Evolutionary conservation across 75 land plant species (phyloP).

Genomic region (Ceratopteris richardii): DNA sequence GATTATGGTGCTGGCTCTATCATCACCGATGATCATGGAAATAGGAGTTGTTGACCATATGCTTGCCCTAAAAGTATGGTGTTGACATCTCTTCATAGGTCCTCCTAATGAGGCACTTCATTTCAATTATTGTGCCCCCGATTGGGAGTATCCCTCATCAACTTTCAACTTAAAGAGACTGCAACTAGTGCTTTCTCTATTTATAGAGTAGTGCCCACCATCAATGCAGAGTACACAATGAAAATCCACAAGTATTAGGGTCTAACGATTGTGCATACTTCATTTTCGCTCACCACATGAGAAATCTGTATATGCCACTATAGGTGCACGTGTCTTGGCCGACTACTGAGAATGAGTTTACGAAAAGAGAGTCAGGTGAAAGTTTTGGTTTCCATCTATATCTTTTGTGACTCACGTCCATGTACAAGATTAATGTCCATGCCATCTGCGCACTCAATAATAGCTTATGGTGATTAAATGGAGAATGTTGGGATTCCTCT

Average conservation of each 20-base stretch:
- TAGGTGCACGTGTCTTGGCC: conserved; percentile 50
- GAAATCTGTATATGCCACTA: conserved; percentile 23
- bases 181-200: conserved; percentile 10
- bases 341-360: too few relatives aligned
- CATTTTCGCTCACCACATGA: conserved; percentile 24
- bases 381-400: too few relatives aligned
- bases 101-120: not conserved
- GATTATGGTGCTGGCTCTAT: too few relatives aligned
- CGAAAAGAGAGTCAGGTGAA: too few relatives aligned
- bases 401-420: too few relatives aligned
- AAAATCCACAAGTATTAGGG: conserved; percentile 34
- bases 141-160: not conserved
- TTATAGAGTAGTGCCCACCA: conserved; percentile 45
- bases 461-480: too few relatives aligned
- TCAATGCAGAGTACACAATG: conserved; percentile 29
- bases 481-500: too few relatives aligned
- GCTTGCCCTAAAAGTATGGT: not conserved
- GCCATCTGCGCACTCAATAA: too few relatives aligned
- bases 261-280: conserved; percentile 55
- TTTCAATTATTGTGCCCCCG: not conserved
- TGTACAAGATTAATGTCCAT: too few relatives aligned
- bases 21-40: too few relatives aligned
- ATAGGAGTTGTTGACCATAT: too few relatives aligned
- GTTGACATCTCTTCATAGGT: not conserved
- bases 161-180: not conserved